phyloP scores from a whole-genome alignment of 345 rosid genomes.

The Raphanus sativus region DNA sequence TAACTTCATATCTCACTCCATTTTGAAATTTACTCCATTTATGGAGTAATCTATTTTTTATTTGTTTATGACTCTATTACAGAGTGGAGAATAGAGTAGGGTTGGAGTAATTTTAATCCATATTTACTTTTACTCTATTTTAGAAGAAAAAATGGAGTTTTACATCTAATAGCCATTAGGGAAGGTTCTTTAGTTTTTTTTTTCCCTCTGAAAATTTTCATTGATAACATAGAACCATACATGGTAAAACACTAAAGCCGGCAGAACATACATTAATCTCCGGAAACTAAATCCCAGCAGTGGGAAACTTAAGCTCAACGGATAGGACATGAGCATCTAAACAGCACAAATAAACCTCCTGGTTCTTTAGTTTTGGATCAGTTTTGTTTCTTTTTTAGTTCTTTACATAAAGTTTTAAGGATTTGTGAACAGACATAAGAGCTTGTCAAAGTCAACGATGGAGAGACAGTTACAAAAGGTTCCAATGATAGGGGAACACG shows the following conservation, averaged over 20 bases:
- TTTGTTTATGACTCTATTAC: no score
- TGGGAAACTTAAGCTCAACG: background rate
- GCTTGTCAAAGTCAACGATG: constrained; percentile 30
- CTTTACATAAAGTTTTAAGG: background rate
- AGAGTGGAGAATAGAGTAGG: no score
- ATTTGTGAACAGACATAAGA: background rate
- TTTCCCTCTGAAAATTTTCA: background rate
- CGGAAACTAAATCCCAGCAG: background rate
- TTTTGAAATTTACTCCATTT: no score
- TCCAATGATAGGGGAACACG: background rate
- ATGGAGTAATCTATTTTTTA: no score
- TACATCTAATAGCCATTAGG: no score
- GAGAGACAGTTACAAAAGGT: background rate
- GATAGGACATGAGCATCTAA: background rate
- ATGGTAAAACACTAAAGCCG: background rate
- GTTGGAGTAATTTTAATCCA: no score
- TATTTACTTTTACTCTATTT: no score
- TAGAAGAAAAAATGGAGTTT: no score
- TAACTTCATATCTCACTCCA: no score
- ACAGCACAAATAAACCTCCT: no score
- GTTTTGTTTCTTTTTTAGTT: background rate
- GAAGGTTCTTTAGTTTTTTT: no score
- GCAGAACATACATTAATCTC: background rate
- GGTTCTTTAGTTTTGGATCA: background rate
- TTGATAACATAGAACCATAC: background rate